Conservation (phyloP, 1,284 basidiomycete species). For the Erythrobasidium hasegawianum region DNA sequence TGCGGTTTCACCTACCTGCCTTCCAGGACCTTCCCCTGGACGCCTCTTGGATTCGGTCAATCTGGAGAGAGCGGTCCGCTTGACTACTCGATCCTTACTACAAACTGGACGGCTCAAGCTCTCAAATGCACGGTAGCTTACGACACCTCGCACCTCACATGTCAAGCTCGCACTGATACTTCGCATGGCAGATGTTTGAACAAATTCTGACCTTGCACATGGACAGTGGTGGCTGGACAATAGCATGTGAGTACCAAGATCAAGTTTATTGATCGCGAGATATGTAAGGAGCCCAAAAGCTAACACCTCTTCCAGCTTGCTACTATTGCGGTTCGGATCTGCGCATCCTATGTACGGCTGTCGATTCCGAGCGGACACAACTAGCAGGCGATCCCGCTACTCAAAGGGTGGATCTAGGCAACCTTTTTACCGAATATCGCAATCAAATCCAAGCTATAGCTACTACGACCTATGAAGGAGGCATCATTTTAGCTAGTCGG, state of each 20-base stretch:
- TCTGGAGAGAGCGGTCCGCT: not conserved
- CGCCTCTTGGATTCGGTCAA: conserved; percentile 23
- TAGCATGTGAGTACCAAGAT: not conserved
- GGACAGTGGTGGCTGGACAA: conserved; percentile 11
- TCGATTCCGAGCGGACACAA: conserved; percentile 30
- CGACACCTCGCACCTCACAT: too few species aligned
- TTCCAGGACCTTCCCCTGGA: conserved; percentile 34
- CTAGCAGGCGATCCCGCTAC: not conserved
- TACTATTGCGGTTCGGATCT: conserved; percentile 29
- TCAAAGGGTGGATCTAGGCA: not conserved
- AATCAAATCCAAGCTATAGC: conserved; percentile 2
- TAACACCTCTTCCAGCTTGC: not conserved
- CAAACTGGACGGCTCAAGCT: conserved; percentile 23
- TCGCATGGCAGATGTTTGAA: conserved; percentile 17
- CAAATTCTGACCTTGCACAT: conserved; percentile 13
- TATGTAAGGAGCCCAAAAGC: not conserved
- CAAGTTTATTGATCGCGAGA: not conserved
- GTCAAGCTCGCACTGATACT: too few species aligned
- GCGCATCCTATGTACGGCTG: conserved; percentile 17
- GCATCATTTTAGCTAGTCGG: conserved; percentile 7
- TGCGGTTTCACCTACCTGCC: not conserved
- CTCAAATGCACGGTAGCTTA: conserved; percentile 20
- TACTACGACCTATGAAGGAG: not conserved
- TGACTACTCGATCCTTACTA: conserved; percentile 24
- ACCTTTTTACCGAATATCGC: not conserved